Evolutionary conservation across 176 grass and related monocot species (phyloP).

Genomic region (Otatea glauca): DNA sequence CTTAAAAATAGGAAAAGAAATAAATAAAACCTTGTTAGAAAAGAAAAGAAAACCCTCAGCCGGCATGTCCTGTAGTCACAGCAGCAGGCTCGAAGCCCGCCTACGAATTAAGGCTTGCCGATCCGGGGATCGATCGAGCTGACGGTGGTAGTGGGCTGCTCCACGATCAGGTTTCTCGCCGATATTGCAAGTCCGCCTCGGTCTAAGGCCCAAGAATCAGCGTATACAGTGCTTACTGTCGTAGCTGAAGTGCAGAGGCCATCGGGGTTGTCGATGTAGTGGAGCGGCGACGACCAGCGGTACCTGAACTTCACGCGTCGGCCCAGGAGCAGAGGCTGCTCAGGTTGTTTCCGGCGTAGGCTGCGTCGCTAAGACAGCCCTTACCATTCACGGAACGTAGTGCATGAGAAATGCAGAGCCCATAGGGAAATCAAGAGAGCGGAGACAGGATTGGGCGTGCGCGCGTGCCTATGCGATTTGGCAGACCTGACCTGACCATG

Average conservation of each 20-base stretch:
- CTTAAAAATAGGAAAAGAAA: too few relatives aligned
- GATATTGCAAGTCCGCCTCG: too few relatives aligned
- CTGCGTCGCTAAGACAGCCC: constrained; percentile 41
- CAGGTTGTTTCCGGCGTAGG: constrained; percentile 52
- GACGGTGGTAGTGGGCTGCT: too few relatives aligned
- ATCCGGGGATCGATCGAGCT: too few relatives aligned
- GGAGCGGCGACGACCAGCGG: constrained; percentile 55
- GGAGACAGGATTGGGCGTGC: not conserved
- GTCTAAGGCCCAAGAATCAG: too few relatives aligned
- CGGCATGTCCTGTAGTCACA: too few relatives aligned
- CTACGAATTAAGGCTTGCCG: too few relatives aligned
- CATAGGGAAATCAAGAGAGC: not conserved
- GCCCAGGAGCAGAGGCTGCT: constrained; percentile 70
- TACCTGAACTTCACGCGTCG: constrained; percentile 59
- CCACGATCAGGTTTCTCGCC: too few relatives aligned
- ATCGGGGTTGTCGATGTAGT: constrained; percentile 71
- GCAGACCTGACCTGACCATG: constrained; percentile 44
- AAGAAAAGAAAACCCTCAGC: too few relatives aligned
- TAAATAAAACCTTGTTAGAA: too few relatives aligned
- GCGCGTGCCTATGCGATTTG: constrained; percentile 59
- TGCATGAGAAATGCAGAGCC: not conserved
- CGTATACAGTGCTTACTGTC: constrained; percentile 39
- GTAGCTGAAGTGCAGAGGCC: constrained; percentile 55
- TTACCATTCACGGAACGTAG: not conserved
- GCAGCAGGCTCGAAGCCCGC: too few relatives aligned